Conservation (phyloP, 1,284 basidiomycete species). For the Lignosus rhinocerotis region DNA sequence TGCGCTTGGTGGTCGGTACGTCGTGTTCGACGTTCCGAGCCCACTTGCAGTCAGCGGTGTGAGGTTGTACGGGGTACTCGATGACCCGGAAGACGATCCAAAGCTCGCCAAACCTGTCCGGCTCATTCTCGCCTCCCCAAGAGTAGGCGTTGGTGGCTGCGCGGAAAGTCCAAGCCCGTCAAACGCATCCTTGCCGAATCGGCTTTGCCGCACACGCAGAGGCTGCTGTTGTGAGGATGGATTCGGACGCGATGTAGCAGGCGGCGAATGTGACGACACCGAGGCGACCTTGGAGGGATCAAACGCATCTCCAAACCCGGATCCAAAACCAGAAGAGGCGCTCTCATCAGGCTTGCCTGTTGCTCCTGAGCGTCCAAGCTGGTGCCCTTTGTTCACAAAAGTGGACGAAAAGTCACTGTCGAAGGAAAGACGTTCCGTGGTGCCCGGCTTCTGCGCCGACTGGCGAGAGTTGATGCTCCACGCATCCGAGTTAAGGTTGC, state of each 20-base stretch:
- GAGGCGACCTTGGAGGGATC: constrained; percentile 31
- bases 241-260: constrained; percentile 26
- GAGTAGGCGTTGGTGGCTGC: constrained; percentile 55
- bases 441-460: constrained; percentile 23
- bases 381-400: constrained; percentile 40
- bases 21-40: constrained; percentile 30
- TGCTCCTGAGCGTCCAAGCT: constrained; percentile 6
- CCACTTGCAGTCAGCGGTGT: constrained; percentile 20
- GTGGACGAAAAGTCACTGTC: constrained; percentile 31
- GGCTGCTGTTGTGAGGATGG: constrained; percentile 13
- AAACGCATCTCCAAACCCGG: constrained; percentile 56
- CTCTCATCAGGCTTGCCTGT: constrained; percentile 7
- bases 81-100: constrained; percentile 31
- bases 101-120: constrained; percentile 63
- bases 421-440: constrained; percentile 28
- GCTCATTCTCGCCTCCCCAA: constrained; percentile 73
- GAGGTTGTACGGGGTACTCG: constrained; percentile 23
- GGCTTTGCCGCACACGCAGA: constrained; percentile 16
- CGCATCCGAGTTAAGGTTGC: constrained; percentile 37
- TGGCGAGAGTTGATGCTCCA: constrained; percentile 45
- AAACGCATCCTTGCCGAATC: constrained; percentile 66
- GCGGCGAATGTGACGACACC: constrained; percentile 9
- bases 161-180: constrained; percentile 65
- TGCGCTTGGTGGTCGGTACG: constrained; percentile 34
- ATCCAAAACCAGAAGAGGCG: constrained; percentile 6